Conservation (phyloP, 768 basidiomycete species). For the Leccinum barrowsii region DNA sequence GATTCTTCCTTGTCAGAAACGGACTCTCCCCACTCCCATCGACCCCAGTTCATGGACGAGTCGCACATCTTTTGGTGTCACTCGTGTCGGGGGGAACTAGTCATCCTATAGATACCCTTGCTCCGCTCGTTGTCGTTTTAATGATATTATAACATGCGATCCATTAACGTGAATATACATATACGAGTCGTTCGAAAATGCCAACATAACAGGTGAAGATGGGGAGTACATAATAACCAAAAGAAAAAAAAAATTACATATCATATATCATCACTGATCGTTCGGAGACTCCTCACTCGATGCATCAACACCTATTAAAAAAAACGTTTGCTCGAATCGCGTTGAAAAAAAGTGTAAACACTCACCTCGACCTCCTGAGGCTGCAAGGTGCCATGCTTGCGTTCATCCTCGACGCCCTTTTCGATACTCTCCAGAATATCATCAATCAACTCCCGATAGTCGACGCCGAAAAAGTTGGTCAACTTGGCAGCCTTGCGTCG, state of each 20-base stretch:
- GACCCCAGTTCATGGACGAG: constrained; percentile 81
- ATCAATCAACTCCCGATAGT: constrained; percentile 72
- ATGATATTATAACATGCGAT: constrained; percentile 15
- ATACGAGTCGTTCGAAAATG: constrained; percentile 5
- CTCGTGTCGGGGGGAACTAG: constrained; percentile 76
- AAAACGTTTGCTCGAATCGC: neutral
- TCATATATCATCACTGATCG: constrained; percentile 11
- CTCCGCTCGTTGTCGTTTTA: neutral
- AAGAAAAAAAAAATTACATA: constrained; percentile 2
- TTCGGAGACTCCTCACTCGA: constrained; percentile 31
- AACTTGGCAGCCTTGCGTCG: constrained; percentile 78
- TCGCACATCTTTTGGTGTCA: constrained; percentile 90
- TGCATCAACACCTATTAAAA: constrained; percentile 44
- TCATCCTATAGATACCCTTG: constrained; percentile 48
- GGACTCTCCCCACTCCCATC: constrained; percentile 23
- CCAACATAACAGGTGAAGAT: constrained; percentile 3
- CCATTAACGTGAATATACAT: constrained; percentile 20
- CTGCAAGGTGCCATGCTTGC: constrained; percentile 56
- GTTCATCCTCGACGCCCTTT: constrained; percentile 67
- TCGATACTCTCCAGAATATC: constrained; percentile 83
- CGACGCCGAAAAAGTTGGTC: constrained; percentile 83
- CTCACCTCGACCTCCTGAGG: constrained; percentile 72
- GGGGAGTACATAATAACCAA: constrained; percentile 4
- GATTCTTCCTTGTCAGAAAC: constrained; percentile 19
- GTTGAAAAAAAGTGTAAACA: neutral